These are phyloP conservation scores for Meyerozyma elateridarum DNA, from an alignment of 1,139 yeast species.

Conservation along the genomic window DNA sequence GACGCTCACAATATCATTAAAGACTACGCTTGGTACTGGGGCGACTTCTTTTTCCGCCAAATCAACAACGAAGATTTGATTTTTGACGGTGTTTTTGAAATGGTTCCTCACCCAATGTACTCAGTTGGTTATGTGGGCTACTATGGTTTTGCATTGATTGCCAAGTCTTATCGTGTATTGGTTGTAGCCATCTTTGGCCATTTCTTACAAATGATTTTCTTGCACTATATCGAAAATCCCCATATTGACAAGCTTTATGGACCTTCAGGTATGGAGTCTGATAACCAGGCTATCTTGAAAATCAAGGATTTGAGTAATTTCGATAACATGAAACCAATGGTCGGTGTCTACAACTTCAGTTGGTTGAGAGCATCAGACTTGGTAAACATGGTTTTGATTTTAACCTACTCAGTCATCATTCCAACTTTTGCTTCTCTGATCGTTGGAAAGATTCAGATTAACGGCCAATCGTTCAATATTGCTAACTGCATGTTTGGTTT, in stretches of 20 bases:
- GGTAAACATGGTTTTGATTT: conserved; percentile 45
- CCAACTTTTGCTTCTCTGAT: conserved; percentile 38
- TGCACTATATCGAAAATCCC: conserved; percentile 78
- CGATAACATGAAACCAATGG: conserved; percentile 55
- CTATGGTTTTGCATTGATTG: conserved; percentile 77
- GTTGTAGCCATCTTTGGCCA: conserved; percentile 74
- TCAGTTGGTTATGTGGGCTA: conserved; percentile 87
- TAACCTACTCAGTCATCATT: conserved; percentile 40
- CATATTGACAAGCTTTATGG: conserved; percentile 81
- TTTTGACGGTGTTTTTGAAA: conserved; percentile 86
- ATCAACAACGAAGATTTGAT: conserved; percentile 70
- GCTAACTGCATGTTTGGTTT: conserved; percentile 36
- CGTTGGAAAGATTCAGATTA: conserved; percentile 14
- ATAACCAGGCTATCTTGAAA: conserved; percentile 31
- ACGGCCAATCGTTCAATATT: conserved; percentile 9
- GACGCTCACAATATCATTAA: conserved; percentile 89
- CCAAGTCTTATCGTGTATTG: conserved; percentile 71
- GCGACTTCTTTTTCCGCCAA: conserved; percentile 83
- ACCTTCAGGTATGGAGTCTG: conserved; percentile 37
- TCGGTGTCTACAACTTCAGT: conserved; percentile 62
- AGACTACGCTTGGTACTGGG: conserved; percentile 96
- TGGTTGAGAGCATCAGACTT: conserved; percentile 63
- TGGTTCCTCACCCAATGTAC: conserved; percentile 94
- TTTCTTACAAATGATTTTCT: conserved; percentile 70
- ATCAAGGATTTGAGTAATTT: conserved; percentile 42